Evolutionary conservation across 495 filamentous ascomycete species (phyloP), one percentile per base, ranked within the genome.

Genomic region (Parathielavia appendiculata): DNA sequence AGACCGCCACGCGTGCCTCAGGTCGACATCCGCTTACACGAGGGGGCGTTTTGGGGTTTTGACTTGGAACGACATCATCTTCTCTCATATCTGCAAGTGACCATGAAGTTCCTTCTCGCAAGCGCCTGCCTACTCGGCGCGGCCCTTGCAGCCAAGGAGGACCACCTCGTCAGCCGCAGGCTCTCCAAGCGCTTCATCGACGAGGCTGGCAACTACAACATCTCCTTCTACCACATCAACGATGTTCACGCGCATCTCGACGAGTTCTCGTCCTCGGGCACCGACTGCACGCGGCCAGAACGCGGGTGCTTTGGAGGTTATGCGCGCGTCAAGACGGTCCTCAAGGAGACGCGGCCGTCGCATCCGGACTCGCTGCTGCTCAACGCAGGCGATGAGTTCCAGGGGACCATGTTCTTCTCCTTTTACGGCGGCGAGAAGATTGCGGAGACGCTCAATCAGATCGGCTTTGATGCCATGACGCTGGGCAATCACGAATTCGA

Each of bases 211-310:
- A 76, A 83, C 60, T 83, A 78, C 66, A 82, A 83, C 57, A 79
- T 83, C 46, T 81, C 80, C 5, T 81, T 84, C 67, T 85, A 82
- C 64, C 82, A 84, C 63, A 70, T 84, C 69, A 85, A 85, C 63
- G 82, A 84, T 62, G 81, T 85, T 0, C 82, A 85, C 59, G 76
- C 80, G 34, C 81, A 82, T 60, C 71, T 85, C 9, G 81, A 84
- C 60, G 62, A 84, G 66, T 84, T 81, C 64, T 70, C 76, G 11
- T 71, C 75, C 23, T 78, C 78, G 0, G 82, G 82, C 23, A 75
- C 79, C 10, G 80, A 83, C 60, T 83, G 82, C 67, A 73, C 73
- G 1, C 57, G 69, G 23, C 75, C 78, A 1, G 65, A 72, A 23
- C 69, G 69, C 39, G 82, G 80, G 8, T 84, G 81, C 61, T 82